Evolutionary conservation across 2,329 filamentous ascomycete species (phyloP), one percentile per base, ranked within the genome.

Genomic region (Colletotrichum magnum): DNA sequence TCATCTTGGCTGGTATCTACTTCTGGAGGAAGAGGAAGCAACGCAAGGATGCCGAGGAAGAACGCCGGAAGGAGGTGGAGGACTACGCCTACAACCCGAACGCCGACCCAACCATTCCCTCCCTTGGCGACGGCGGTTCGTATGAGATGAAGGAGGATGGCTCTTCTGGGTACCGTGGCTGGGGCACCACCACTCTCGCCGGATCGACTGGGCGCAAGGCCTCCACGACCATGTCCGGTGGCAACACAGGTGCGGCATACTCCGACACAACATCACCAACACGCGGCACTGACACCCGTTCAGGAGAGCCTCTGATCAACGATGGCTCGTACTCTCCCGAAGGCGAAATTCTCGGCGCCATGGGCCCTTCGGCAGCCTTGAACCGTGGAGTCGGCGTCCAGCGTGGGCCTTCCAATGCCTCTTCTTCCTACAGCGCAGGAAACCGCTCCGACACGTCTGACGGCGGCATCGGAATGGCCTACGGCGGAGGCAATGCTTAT

Each of bases 31-130:
- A 90, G 83, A 92, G 94, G 72, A 97, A 97, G 83, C 91, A 93
- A 75, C 90, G 91, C 72, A 96, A 94, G 84, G 89, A 90, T 72
- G 93, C 92, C 15, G 94, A 96, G 77, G 96, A 98, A 78, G 90
- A 95, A 75, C 90, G 96, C 58, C 90, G 95, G 72, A 98, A 98
- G 83, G 96, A 99, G 81, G 94, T 98, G 12, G 95, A 98, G 79
- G 96, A 98, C 78, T 98, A 98, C 79, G 92, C 93, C 39, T 98
- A 95, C 85, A 98, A 98, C 79, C 96, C 96, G n/a, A 98, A 98
- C 81, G 92, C 94, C 69, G 95, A 98, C 77, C 94, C 95, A 0
- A 94, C 93, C 1, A 85, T 97, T 13, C 88, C 83, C 6, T 83
- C 83, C 12, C 79, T 88, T 13, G 84, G 81, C 13, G 78, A 80